phyloP scores from a whole-genome alignment of 2,329 filamentous ascomycete genomes.

The Akanthomyces lecanii region DNA sequence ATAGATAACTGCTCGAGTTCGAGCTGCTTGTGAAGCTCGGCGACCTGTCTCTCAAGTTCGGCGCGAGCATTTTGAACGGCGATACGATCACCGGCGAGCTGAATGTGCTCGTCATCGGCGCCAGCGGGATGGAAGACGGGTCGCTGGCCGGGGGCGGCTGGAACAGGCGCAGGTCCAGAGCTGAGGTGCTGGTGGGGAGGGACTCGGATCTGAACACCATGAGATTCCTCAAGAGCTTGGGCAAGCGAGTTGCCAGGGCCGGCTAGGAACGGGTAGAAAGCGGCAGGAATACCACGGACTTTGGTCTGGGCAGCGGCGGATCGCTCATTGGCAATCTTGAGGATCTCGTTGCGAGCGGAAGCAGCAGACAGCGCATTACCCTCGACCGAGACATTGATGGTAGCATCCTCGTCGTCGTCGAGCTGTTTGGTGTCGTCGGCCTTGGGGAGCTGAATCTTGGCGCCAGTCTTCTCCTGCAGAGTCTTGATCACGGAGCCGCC shows the following conservation, averaged over 20 bases:
- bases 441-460: constrained; percentile 85
- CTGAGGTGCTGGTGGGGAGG: constrained; percentile 77
- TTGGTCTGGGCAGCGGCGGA: constrained; percentile 77
- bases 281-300: constrained; percentile 77
- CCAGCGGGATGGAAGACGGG: constrained; percentile 67
- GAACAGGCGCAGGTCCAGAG: constrained; percentile 62
- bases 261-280: constrained; percentile 94
- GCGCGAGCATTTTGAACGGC: constrained; percentile 76
- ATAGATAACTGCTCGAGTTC: constrained; percentile 76
- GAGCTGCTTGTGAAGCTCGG: constrained; percentile 71
- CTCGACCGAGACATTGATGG: constrained; percentile 82
- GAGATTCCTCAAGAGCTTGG: constrained; percentile 67
- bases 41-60: constrained; percentile 74
- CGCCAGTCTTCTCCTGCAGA: constrained; percentile 84
- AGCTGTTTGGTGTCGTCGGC: constrained; percentile 57
- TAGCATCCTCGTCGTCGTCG: constrained; percentile 67
- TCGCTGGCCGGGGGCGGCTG: constrained; percentile 57
- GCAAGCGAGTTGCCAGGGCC: constrained; percentile 68
- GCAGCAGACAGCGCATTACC: constrained; percentile 86
- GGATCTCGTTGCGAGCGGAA: constrained; percentile 76
- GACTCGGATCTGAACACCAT: constrained; percentile 75
- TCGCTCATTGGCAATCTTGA: constrained; percentile 82
- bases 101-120: constrained; percentile 69
- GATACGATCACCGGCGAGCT: constrained; percentile 77
- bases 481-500: constrained; percentile 85